Conservation (phyloP, 2,329 filamentous ascomycete species). For the Clarireedia paspali region DNA sequence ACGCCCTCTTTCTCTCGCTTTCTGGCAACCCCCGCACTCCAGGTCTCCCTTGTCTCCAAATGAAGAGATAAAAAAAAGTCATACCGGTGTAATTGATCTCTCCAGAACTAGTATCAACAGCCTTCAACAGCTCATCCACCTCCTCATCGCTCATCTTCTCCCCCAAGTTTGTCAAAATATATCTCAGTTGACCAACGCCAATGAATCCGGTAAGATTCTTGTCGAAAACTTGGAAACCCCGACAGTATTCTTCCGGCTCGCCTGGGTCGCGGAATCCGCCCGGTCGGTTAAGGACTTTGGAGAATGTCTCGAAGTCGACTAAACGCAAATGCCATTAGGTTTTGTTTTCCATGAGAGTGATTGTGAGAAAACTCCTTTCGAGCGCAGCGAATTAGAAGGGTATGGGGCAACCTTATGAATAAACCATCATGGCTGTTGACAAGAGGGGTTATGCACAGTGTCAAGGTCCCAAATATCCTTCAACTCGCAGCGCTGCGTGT, state of each 20-base stretch:
- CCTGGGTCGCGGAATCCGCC: slow-evolving; percentile 97
- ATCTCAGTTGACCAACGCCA: slow-evolving; percentile 93
- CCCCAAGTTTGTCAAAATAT: slow-evolving; percentile 93
- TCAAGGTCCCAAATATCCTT: not conserved
- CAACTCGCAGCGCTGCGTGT: not conserved
- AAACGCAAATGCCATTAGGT: not conserved
- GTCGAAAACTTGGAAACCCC: slow-evolving; percentile 98
- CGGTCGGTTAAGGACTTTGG: slow-evolving; percentile 92
- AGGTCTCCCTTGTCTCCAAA: not conserved
- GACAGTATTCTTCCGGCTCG: slow-evolving; percentile 96
- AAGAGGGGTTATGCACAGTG: not conserved
- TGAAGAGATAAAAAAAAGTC: slow-evolving; percentile 25
- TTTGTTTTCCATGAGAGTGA: not conserved
- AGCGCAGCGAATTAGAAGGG: not conserved
- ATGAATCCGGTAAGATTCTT: slow-evolving; percentile 99
- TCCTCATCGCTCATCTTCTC: slow-evolving; percentile 99
- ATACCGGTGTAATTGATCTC: slow-evolving; percentile 96
- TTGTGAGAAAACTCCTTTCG: not conserved
- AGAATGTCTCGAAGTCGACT: slow-evolving; percentile 99
- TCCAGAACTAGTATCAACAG: slow-evolving; percentile 88
- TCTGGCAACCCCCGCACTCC: not conserved
- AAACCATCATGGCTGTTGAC: no score
- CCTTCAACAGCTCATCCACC: slow-evolving; percentile 97
- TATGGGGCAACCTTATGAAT: not conserved
- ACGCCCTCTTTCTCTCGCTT: not conserved